Conservation (phyloP, 768 basidiomycete species). For the Lactarius hengduanensis region DNA sequence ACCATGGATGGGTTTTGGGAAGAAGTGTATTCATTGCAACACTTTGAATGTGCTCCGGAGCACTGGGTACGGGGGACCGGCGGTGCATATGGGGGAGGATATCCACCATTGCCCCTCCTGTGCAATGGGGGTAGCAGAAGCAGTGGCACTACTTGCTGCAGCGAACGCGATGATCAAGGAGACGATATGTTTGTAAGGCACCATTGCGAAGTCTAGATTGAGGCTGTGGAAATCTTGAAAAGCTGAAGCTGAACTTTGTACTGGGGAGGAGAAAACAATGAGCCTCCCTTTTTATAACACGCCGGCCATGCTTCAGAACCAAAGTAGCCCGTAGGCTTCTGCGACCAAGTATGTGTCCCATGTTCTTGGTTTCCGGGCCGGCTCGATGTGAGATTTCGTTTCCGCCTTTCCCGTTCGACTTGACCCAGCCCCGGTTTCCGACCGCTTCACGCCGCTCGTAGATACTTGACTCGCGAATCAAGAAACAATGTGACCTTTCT, state of each 20-base stretch:
- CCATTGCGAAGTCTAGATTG: conserved; percentile 1
- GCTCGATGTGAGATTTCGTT: background rate
- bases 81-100: background rate
- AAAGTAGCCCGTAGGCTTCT: background rate
- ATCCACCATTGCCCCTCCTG: conserved; percentile 2
- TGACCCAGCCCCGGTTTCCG: background rate
- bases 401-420: background rate
- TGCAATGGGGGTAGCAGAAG: conserved; percentile 8
- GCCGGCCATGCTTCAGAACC: background rate
- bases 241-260: conserved; percentile 12
- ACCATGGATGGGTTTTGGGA: rapidly evolving
- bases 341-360: background rate
- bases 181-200: conserved; percentile 16
- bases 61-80: conserved; percentile 1
- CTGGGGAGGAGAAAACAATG: background rate
- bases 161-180: conserved; percentile 6
- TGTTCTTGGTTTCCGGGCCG: conserved; percentile 1
- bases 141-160: conserved; percentile 1
- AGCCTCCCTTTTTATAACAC: conserved; percentile 11
- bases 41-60: background rate
- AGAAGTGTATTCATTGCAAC: background rate
- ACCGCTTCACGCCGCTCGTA: background rate
- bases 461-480: background rate
- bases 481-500: background rate
- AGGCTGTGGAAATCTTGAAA: conserved; percentile 2